These are phyloP conservation scores for Ascosphaera aggregata DNA, from an alignment of 2,329 filamentous ascomycete genomes.

Conservation along the genomic window DNA sequence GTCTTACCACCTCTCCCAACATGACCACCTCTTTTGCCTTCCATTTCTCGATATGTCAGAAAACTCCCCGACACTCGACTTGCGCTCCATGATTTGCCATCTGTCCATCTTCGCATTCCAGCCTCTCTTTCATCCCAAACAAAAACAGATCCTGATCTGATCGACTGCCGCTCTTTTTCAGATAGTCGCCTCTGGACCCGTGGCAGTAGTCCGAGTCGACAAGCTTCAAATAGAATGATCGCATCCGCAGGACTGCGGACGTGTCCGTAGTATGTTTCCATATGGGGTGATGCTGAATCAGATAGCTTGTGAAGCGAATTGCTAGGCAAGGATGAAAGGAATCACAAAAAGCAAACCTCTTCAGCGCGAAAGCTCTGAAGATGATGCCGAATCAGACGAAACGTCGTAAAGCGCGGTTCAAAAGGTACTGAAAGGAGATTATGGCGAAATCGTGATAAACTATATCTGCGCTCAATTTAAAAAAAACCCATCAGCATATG, in stretches of 20 bases:
- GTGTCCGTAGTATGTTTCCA: constrained; percentile 94
- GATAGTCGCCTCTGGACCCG: constrained; percentile 82
- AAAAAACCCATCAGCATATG: not conserved
- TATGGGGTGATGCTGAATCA: constrained; percentile 19
- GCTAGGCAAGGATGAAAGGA: not conserved
- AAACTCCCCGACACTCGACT: constrained; percentile 96
- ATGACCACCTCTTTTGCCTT: constrained; percentile 75
- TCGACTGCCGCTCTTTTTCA: constrained; percentile 91
- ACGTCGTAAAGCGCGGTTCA: not conserved
- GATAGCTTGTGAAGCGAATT: not conserved
- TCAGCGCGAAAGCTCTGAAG: no score
- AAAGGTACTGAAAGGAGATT: not conserved
- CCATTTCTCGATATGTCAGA: constrained; percentile 94
- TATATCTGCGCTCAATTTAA: not conserved
- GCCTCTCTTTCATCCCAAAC: constrained; percentile 99
- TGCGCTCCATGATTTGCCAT: constrained; percentile 97
- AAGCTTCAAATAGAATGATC: constrained; percentile 97
- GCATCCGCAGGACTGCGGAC: constrained; percentile 92
- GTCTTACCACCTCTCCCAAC: constrained; percentile 50
- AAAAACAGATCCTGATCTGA: constrained; percentile 90
- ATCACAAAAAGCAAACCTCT: no score
- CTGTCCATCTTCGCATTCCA: constrained; percentile 95
- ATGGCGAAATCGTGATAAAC: not conserved
- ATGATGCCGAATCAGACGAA: no score
- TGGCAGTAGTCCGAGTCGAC: constrained; percentile 66